Evolutionary conservation across 257 asterid species (phyloP).

Genomic region (Datura wrightii): DNA sequence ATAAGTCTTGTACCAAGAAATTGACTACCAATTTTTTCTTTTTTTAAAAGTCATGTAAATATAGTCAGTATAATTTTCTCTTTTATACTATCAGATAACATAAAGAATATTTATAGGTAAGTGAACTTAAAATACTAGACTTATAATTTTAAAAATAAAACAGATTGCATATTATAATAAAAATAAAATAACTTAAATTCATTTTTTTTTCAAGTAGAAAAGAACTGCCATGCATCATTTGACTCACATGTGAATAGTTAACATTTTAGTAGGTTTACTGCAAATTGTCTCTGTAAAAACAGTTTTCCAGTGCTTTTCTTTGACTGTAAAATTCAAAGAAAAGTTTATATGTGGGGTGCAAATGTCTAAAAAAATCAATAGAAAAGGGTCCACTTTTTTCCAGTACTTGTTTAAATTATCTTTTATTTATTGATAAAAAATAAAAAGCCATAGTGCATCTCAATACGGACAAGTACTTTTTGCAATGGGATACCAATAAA

Average conservation of each 20-base stretch:
- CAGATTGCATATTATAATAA: too few species aligned
- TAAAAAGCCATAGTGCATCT: not conserved
- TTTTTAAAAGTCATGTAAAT: too few species aligned
- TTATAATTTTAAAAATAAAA: too few species aligned
- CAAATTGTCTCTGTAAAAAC: not conserved
- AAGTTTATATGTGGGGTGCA: not conserved
- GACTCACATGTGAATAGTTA: not conserved
- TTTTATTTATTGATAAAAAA: not conserved
- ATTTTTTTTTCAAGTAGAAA: not conserved
- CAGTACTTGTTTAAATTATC: not conserved
- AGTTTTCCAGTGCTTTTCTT: not conserved
- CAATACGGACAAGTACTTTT: conserved; percentile 22
- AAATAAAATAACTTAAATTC: too few species aligned
- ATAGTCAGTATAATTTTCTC: too few species aligned
- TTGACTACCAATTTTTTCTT: not conserved
- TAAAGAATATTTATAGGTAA: too few species aligned
- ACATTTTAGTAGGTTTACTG: not conserved
- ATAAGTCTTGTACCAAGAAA: not conserved
- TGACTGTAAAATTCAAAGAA: not conserved
- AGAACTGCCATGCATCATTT: not conserved
- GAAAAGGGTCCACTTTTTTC: not conserved
- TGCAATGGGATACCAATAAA: not conserved
- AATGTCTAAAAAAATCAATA: not conserved
- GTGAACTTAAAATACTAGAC: too few species aligned
- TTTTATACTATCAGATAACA: not conserved